A percentile compares a stretch with the other conserved stretches of the same genome.
Evolutionary conservation across 2,329 filamentous ascomycete genomes (phyloP).

Genomic region (Ceratocystiopsis sp.): DNA sequence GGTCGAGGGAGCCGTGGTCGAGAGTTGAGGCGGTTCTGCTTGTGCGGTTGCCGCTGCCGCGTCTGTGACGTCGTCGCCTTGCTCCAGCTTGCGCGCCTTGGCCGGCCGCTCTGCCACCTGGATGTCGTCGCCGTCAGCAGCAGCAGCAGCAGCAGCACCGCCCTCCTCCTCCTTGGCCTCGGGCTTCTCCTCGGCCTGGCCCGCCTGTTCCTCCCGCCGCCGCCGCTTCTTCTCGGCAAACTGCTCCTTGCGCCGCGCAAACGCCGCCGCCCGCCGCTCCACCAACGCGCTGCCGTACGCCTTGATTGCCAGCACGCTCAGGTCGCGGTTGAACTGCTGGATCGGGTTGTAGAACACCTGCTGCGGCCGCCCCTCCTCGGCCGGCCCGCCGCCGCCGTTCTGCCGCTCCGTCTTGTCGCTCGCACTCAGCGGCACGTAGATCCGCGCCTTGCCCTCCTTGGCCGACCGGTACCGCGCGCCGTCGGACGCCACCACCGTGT

Average conservation of each 20-base stretch:
- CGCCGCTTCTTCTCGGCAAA: constrained; percentile 23
- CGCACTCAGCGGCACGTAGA: constrained; percentile 31
- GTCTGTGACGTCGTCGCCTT: not conserved
- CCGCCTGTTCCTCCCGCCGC: constrained; percentile 21
- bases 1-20: constrained; percentile 7
- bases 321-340: constrained; percentile 93
- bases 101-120: constrained; percentile 1
- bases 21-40: constrained; percentile 1
- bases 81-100: constrained; percentile 1
- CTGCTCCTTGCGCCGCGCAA: constrained; percentile 38
- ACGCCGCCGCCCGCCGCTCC: constrained; percentile 32
- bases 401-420: constrained; percentile 14
- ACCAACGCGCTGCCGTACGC: constrained; percentile 58
- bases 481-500: constrained; percentile 12
- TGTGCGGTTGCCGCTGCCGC: not conserved
- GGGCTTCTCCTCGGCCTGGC: constrained; percentile 9
- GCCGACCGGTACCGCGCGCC: constrained; percentile 34
- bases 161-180: constrained; percentile 13
- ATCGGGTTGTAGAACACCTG: constrained; percentile 99
- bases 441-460: constrained; percentile 39
- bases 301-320: constrained; percentile 84
- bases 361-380: constrained; percentile 42
- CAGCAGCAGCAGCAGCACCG: not conserved
- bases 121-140: not conserved
- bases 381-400: constrained; percentile 18